Evolutionary conservation across 1,139 yeast species (phyloP), one percentile per base, ranked within the genome.

Genomic region (Diutina neorugosa): DNA sequence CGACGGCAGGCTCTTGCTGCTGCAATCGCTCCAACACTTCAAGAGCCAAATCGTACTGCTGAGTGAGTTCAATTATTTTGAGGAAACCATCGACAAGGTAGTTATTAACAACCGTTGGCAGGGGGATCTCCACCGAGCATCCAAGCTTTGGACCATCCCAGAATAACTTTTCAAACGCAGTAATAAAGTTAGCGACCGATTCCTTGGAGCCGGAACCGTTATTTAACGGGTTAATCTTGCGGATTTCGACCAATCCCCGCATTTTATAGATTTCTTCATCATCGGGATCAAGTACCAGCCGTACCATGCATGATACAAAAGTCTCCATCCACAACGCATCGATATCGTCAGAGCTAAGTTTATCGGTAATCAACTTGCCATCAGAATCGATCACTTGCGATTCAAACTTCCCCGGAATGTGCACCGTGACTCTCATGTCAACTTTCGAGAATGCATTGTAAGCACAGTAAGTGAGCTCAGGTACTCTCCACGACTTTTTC

Each of bases 11-110:
- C 65, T 68, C 84, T 69, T 58, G 61, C 56, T 57, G 64, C 62
- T 61, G 72, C 64, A 62, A 80, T 58, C 62, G 70, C 61, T 57
- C 69, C 70, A 61, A 89, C 60, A 64, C 77, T 64, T 58, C 79
- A 69, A 61, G 82, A 0, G 94, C 89, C 51, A 72, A 74, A 44
- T 77, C 82, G 61, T 78, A 80, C 55, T 78, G 68, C 49, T 84
- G 86, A 1, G 96, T 82, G 51, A 89, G 67, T 54, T 83, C 77
- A 44, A 86, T 72, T 53, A 84, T 75, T 59, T 76, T 77, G 59
- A 86, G 62, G 53, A 93, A 76, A 0, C 95, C 85, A 63, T 88
- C 93, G 12, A 89, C 84, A 54, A 93, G 71, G 63, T 82, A 81
- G 68, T 93, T 93, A 56, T 83, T 78, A 52, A 83, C 73, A 20